A percentile compares a stretch with the other conserved stretches of the same genome.
Conservation (phyloP, 2,329 filamentous ascomycete species). For the Phialocephala sp. region DNA sequence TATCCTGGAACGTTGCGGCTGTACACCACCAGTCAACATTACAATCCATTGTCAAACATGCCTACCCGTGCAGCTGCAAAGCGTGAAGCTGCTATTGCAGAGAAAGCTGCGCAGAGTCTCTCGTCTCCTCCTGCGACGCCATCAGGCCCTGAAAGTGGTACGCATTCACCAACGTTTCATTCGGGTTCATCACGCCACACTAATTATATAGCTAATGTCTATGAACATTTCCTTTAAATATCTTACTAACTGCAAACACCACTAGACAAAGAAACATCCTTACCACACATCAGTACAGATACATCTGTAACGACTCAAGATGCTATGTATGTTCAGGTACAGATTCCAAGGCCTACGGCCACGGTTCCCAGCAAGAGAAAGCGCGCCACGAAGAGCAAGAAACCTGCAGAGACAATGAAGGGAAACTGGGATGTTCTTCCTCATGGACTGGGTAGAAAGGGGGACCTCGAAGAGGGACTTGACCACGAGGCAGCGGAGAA, state of each 20-base stretch:
- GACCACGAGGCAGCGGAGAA: neutral
- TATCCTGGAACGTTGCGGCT: neutral
- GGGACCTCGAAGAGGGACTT: slow-evolving; percentile 16
- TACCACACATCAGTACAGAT: neutral
- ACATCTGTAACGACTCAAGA: neutral
- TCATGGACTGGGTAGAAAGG: slow-evolving; percentile 57
- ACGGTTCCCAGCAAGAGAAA: slow-evolving; percentile 25
- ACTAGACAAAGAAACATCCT: neutral
- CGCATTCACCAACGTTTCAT: too few relatives aligned
- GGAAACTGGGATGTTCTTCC: slow-evolving; percentile 54
- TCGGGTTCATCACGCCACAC: too few relatives aligned
- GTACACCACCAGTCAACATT: neutral
- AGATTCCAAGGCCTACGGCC: neutral
- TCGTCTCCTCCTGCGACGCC: slow-evolving; percentile 17
- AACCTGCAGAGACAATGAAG: slow-evolving; percentile 21
- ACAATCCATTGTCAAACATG: slow-evolving; percentile 14
- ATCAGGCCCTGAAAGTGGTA: neutral
- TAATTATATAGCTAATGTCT: too few relatives aligned
- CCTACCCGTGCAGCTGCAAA: slow-evolving; percentile 24
- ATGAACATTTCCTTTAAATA: too few relatives aligned
- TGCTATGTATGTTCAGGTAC: neutral
- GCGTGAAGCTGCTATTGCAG: slow-evolving; percentile 19
- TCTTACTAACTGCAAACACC: neutral
- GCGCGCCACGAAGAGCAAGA: slow-evolving; percentile 13
- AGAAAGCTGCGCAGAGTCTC: slow-evolving; percentile 7